Evolutionary conservation across 768 basidiomycete species (phyloP).

Genomic region (Leccinum subtestaceum): DNA sequence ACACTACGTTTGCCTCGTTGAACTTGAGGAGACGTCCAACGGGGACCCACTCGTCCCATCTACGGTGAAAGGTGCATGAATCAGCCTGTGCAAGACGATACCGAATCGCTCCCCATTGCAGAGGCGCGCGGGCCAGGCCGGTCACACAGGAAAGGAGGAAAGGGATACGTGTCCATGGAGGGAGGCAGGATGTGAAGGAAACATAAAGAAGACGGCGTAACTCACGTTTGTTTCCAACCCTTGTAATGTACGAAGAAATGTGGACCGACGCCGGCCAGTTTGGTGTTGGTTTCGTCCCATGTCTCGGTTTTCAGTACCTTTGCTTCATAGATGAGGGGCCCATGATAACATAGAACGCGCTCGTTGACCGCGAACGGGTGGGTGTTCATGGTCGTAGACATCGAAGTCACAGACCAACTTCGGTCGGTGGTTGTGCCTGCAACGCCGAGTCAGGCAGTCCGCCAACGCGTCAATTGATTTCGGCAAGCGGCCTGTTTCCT

Average conservation of each 20-base stretch:
- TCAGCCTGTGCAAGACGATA: neutral
- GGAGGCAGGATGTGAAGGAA: neutral
- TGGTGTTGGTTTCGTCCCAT: slow-evolving; percentile 62
- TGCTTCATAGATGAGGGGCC: slow-evolving; percentile 92
- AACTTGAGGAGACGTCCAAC: slow-evolving; percentile 75
- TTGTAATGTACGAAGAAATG: slow-evolving; percentile 98
- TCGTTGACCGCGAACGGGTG: slow-evolving; percentile 59
- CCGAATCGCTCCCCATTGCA: neutral
- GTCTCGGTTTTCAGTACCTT: slow-evolving; percentile 75
- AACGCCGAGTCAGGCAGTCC: too few species aligned
- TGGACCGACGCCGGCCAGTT: slow-evolving; percentile 60
- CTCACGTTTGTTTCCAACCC: slow-evolving; percentile 97
- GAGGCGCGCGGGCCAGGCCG: neutral
- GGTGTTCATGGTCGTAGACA: slow-evolving; percentile 14
- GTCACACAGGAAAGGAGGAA: neutral
- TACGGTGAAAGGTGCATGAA: neutral
- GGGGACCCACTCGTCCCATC: slow-evolving; percentile 65
- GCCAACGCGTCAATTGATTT: too few species aligned
- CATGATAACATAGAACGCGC: slow-evolving; percentile 90
- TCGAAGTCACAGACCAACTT: neutral
- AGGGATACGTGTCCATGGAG: neutral
- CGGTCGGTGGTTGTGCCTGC: too few species aligned
- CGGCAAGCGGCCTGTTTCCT: too few species aligned
- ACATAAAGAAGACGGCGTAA: slow-evolving; percentile 7
- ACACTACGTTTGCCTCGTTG: slow-evolving; percentile 73